Evolutionary conservation across 768 basidiomycete species (phyloP).

Genomic region (Amanita rimosa): DNA sequence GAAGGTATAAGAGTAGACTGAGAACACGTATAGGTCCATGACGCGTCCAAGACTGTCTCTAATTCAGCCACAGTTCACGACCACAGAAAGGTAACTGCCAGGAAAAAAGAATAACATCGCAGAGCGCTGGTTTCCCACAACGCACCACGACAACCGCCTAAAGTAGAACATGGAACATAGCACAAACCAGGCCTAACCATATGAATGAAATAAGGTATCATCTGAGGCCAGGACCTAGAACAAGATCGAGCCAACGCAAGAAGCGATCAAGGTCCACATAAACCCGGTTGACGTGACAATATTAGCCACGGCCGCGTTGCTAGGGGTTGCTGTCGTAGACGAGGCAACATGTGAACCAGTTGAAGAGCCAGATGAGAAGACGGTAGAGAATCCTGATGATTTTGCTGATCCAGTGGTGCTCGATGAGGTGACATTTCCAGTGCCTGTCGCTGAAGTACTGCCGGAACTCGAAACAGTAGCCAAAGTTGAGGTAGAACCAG

Average conservation of each 20-base stretch:
- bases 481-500: too few relatives aligned
- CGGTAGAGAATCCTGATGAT: conserved; percentile 3
- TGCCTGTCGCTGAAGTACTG: too few relatives aligned
- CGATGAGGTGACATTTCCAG: too few relatives aligned
- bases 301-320: neutral
- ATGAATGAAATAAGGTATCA: neutral
- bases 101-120: neutral
- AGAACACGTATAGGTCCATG: too few relatives aligned
- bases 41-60: neutral
- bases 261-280: neutral
- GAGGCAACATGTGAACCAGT: neutral
- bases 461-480: too few relatives aligned
- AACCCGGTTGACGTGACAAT: neutral
- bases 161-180: too few relatives aligned
- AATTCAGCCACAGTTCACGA: neutral
- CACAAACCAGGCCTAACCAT: neutral
- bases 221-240: neutral
- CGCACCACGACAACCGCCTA: too few relatives aligned
- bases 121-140: too few relatives aligned
- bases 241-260: neutral
- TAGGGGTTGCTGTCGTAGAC: neutral
- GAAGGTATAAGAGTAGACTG: neutral
- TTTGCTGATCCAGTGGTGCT: neutral
- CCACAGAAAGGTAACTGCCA: neutral
- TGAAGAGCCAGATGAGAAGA: neutral